Conservation (phyloP, 257 asterid species). For the Cynanchum wilfordii region DNA sequence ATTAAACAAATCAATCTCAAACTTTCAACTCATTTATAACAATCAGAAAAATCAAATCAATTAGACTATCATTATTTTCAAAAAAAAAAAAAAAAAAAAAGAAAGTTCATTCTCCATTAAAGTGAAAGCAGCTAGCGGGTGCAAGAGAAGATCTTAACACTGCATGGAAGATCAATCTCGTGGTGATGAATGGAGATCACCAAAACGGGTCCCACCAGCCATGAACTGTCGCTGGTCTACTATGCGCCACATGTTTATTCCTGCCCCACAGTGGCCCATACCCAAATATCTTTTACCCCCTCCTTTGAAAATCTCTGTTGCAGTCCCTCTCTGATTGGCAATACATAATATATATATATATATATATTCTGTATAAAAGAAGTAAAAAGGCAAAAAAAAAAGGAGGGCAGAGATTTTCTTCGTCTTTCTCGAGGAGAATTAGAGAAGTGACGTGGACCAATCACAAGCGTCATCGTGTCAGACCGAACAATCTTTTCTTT, state of each 20-base stretch:
- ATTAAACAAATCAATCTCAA: too few relatives aligned
- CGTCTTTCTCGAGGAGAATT: not conserved
- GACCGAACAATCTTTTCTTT: not conserved
- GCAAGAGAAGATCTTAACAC: not conserved
- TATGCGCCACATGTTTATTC: constrained; percentile 1
- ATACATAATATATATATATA: not conserved
- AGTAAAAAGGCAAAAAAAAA: not conserved
- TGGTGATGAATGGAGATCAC: not conserved
- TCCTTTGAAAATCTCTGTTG: not conserved
- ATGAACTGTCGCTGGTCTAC: not conserved
- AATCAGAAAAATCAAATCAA: too few relatives aligned
- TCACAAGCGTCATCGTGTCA: not conserved
- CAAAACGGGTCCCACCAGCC: not conserved
- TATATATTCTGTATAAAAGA: not conserved
- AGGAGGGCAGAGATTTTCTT: too few relatives aligned
- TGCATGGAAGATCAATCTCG: not conserved
- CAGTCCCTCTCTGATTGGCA: constrained; percentile 5
- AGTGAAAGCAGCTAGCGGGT: not conserved
- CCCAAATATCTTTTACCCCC: too few relatives aligned
- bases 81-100: too few relatives aligned
- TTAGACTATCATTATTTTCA: too few relatives aligned
- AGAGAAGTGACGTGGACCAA: constrained; percentile 8
- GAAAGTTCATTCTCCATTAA: not conserved
- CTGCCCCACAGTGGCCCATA: not conserved
- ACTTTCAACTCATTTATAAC: too few relatives aligned